A percentile compares a stretch with the other conserved stretches of the same genome.
phyloP scores from a whole-genome alignment of 1,139 yeast genomes.

The Blastobotrys buckinghamii region DNA sequence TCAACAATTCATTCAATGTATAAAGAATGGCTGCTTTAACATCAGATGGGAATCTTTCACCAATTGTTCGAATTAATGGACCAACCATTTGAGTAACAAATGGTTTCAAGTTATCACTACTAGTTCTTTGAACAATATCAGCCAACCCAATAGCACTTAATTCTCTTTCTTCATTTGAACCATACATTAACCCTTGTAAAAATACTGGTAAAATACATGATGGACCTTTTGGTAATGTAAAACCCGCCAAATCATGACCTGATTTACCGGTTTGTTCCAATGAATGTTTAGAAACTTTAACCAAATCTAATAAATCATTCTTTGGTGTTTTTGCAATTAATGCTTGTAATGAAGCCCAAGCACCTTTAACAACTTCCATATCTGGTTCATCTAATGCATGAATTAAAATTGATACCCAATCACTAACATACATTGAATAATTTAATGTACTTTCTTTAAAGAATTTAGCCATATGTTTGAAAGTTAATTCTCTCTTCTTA shows the following conservation, averaged over 20 bases:
- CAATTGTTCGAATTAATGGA: constrained; percentile 95
- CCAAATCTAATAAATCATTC: constrained; percentile 67
- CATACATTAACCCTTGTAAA: constrained; percentile 94
- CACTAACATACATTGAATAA: constrained; percentile 67
- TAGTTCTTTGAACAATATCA: constrained; percentile 79
- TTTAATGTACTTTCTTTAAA: constrained; percentile 62
- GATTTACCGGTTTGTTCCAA: constrained; percentile 58
- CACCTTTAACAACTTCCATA: constrained; percentile 55
- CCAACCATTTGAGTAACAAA: constrained; percentile 94
- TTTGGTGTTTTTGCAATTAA: constrained; percentile 56
- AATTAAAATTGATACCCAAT: constrained; percentile 68
- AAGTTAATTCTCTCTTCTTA: constrained; percentile 58
- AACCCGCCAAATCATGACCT: constrained; percentile 68
- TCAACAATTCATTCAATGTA: constrained; percentile 72
- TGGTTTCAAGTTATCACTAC: constrained; percentile 72
- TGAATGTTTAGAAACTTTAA: constrained; percentile 72
- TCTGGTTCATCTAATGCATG: constrained; percentile 68
- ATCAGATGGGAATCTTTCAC: constrained; percentile 87
- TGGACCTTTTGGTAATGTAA: constrained; percentile 78
- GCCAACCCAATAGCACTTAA: constrained; percentile 85
- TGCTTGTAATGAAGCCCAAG: constrained; percentile 62
- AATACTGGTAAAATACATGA: constrained; percentile 84
- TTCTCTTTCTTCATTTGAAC: constrained; percentile 78
- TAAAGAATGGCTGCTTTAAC: constrained; percentile 86
- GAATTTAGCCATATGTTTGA: constrained; percentile 64